Conservation (phyloP, 345 rosid species). For the Turnera subulata region DNA sequence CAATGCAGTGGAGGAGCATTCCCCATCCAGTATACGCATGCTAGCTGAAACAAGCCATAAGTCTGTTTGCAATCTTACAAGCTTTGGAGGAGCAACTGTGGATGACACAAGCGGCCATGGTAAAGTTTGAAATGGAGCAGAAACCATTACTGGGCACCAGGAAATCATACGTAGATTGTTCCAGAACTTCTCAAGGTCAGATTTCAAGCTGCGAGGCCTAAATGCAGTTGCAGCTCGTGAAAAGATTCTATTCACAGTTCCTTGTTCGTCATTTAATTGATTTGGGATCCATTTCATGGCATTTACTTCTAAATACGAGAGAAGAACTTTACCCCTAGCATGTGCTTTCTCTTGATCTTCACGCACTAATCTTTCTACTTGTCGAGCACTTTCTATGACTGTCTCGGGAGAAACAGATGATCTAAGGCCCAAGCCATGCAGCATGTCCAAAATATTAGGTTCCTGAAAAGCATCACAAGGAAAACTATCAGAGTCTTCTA, state of each 20-base stretch:
- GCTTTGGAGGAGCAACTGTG: conserved; percentile 90
- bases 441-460: conserved; percentile 70
- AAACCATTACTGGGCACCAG: conserved; percentile 94
- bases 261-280: conserved; percentile 58
- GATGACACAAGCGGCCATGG: conserved; percentile 93
- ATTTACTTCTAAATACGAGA: conserved; percentile 83
- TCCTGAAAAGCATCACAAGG: conserved; percentile 66
- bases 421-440: conserved; percentile 81
- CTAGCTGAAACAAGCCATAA: conserved; percentile 94
- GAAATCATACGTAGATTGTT: conserved; percentile 74
- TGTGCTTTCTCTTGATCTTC: conserved; percentile 67
- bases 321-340: conserved; percentile 72
- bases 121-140: conserved; percentile 70
- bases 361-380: conserved; percentile 64
- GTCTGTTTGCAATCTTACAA: conserved; percentile 74
- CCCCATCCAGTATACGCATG: conserved; percentile 93
- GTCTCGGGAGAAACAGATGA: conserved; percentile 77
- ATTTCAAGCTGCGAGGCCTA: conserved; percentile 68
- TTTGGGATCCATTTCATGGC: conserved; percentile 83
- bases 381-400: conserved; percentile 72
- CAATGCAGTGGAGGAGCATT: conserved; percentile 87
- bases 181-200: conserved; percentile 85
- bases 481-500: conserved; percentile 74
- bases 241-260: conserved; percentile 61
- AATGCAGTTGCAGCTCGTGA: conserved; percentile 86